Evolutionary conservation across 768 basidiomycete genomes (phyloP).

Genomic region (Cystobasidium tubakii): DNA sequence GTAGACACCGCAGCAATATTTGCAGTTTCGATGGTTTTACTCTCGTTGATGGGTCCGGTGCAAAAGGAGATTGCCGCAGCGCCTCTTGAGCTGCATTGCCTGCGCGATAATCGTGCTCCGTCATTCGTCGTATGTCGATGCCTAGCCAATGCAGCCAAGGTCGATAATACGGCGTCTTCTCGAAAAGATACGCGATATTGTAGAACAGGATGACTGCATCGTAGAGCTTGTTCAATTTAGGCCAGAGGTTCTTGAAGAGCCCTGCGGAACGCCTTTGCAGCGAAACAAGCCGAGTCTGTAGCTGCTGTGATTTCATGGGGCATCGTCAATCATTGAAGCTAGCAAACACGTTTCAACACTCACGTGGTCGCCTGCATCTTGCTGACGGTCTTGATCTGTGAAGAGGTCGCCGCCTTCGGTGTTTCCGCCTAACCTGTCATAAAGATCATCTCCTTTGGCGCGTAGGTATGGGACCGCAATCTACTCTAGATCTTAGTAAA

Average conservation of each 20-base stretch:
- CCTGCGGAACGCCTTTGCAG: constrained; percentile 43
- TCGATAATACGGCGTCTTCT: constrained; percentile 73
- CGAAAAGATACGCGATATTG: constrained; percentile 86
- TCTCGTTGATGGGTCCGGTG: constrained; percentile 34
- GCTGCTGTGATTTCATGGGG: no score
- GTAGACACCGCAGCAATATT: constrained; percentile 10
- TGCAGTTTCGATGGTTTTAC: background rate
- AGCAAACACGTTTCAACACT: background rate
- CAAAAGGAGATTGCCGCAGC: constrained; percentile 3
- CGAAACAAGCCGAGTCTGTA: constrained; percentile 3
- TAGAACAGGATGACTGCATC: constrained; percentile 76
- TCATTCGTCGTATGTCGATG: constrained; percentile 71
- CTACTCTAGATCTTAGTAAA: constrained; percentile 51
- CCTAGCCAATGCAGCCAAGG: constrained; percentile 87
- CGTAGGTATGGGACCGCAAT: constrained; percentile 82
- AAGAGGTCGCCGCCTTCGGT: constrained; percentile 53
- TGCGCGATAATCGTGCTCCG: constrained; percentile 61
- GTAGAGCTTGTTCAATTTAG: constrained; percentile 68
- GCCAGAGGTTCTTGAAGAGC: constrained; percentile 69
- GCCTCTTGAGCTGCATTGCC: constrained; percentile 29
- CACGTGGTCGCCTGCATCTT: background rate
- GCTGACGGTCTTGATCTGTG: constrained; percentile 23
- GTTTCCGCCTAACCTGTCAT: constrained; percentile 77
- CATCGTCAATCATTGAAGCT: no score
- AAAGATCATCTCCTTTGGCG: constrained; percentile 83